A percentile compares a stretch with the other conserved stretches of the same genome.
phyloP scores from a whole-genome alignment of 345 rosid species.

The Ceriops tagal region DNA sequence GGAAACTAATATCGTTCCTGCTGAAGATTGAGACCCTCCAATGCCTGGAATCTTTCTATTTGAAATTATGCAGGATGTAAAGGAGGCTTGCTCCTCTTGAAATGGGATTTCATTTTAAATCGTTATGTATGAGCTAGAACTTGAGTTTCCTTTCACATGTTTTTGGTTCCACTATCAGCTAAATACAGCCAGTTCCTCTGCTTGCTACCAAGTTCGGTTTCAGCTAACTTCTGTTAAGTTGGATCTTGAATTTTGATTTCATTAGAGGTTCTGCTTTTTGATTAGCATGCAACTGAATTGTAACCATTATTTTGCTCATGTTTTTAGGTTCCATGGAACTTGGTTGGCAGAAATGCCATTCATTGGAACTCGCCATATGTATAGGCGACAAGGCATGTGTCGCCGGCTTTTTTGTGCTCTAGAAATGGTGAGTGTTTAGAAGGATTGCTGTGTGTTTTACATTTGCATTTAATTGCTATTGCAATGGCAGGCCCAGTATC shows the following conservation, averaged over 20 bases:
- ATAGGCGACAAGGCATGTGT: conserved; percentile 37
- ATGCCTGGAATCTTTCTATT: no score
- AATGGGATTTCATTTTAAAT: neutral
- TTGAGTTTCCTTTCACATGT: neutral
- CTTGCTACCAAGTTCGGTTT: neutral
- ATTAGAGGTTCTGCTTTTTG: neutral
- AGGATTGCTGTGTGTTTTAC: neutral
- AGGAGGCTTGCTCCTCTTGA: neutral
- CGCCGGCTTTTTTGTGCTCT: conserved; percentile 30
- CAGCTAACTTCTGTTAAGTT: neutral
- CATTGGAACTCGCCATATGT: conserved; percentile 34
- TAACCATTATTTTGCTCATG: conserved; percentile 10
- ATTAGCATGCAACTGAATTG: neutral
- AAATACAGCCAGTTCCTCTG: neutral
- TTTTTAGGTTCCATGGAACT: conserved; percentile 27
- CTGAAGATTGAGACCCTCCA: neutral
- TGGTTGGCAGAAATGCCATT: conserved; percentile 35
- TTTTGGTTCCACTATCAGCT: neutral
- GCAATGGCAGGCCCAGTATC: neutral
- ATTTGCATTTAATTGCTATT: neutral
- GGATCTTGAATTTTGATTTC: neutral
- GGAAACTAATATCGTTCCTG: neutral
- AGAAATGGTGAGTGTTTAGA: conserved; percentile 21
- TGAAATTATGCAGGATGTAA: neutral
- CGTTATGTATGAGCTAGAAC: neutral